These are phyloP conservation scores for Metrosideros polymorpha DNA, from an alignment of 441 rosid genomes.

Conservation along the genomic window DNA sequence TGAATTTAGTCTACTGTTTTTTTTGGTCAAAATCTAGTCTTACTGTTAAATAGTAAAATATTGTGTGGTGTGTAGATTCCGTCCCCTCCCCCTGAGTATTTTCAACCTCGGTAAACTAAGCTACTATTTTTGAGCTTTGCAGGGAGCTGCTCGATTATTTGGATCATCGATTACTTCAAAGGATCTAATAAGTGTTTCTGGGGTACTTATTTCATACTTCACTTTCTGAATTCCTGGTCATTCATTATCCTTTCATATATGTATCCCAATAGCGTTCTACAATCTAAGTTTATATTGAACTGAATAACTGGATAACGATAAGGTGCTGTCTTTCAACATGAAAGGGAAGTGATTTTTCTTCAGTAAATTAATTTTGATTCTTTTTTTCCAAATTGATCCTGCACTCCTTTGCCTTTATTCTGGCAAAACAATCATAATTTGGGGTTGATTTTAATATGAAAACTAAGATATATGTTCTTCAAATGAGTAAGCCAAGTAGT, in stretches of 20 bases:
- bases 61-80: background rate
- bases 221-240: background rate
- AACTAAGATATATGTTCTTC: background rate
- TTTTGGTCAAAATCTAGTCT: background rate
- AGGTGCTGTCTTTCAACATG: background rate
- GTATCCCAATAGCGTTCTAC: background rate
- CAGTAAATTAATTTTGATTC: background rate
- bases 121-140: conserved; percentile 21
- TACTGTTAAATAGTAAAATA: background rate
- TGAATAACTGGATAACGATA: background rate
- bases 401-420: background rate
- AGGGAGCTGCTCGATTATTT: conserved; percentile 94
- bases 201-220: conserved; percentile 34
- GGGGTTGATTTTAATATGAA: background rate
- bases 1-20: background rate
- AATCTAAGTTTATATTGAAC: background rate
- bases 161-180: conserved; percentile 81
- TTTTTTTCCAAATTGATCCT: background rate
- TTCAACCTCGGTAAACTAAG: background rate
- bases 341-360: background rate
- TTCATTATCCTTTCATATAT: background rate
- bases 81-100: background rate
- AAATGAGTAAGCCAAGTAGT: background rate
- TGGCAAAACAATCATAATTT: background rate
- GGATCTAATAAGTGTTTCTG: conserved; percentile 77